Evolutionary conservation across 2,329 filamentous ascomycete species (phyloP).

Genomic region (Gnomoniopsis smithogilvyi): DNA sequence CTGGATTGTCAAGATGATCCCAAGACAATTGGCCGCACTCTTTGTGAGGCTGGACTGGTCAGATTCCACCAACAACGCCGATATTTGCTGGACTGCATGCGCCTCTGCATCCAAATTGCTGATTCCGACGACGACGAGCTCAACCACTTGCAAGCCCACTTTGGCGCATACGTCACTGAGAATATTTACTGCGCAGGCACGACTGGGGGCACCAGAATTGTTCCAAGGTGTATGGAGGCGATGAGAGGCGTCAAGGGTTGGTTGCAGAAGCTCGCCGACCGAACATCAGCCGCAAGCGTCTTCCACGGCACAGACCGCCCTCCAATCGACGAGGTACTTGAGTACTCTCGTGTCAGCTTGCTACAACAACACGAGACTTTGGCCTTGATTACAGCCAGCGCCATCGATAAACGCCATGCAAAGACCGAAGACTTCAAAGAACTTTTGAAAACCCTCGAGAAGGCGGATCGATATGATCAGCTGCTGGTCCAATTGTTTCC

Average conservation of each 20-base stretch:
- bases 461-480: constrained; percentile 73
- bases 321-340: constrained; percentile 71
- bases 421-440: constrained; percentile 69
- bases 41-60: constrained; percentile 77
- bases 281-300: constrained; percentile 70
- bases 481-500: constrained; percentile 78
- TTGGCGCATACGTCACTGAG: constrained; percentile 53
- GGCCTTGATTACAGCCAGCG: constrained; percentile 72
- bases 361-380: constrained; percentile 88
- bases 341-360: constrained; percentile 76
- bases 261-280: constrained; percentile 73
- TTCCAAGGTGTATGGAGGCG: constrained; percentile 69
- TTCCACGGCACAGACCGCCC: constrained; percentile 61
- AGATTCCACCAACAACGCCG: constrained; percentile 84
- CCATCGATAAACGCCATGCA: constrained; percentile 73
- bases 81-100: constrained; percentile 78
- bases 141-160: constrained; percentile 44
- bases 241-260: constrained; percentile 76
- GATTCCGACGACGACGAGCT: constrained; percentile 54
- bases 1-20: constrained; percentile 70
- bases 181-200: constrained; percentile 50
- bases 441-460: constrained; percentile 66
- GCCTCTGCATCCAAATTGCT: constrained; percentile 71
- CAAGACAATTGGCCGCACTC: constrained; percentile 65
- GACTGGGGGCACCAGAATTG: constrained; percentile 54